Percentiles rank a stretch among this genome's conserved stretches.
Conservation (phyloP, 2,329 filamentous ascomycete genomes). For the Byssothecium circinans region DNA sequence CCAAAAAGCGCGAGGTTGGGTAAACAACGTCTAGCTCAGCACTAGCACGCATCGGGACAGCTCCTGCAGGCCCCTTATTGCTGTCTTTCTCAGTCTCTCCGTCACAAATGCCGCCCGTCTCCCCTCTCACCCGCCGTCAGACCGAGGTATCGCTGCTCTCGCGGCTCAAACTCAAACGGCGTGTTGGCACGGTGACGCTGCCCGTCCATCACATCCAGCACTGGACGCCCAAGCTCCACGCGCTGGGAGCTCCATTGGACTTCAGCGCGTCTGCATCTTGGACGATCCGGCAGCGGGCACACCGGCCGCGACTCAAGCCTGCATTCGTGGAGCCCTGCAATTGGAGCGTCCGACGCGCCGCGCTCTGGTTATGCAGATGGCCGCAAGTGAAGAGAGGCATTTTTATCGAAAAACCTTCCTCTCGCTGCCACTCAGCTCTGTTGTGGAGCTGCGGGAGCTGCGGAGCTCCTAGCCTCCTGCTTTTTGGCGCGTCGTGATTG, state of each 20-base stretch:
- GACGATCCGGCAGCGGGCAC: too few species aligned
- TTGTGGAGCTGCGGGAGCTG: slow-evolving; percentile 18
- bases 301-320: slow-evolving; percentile 3
- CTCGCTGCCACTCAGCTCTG: too few species aligned
- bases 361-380: slow-evolving; percentile 22
- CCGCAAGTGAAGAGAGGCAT: slow-evolving; percentile 18
- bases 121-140: not conserved
- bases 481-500: slow-evolving; percentile 24
- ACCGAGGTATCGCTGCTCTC: not conserved
- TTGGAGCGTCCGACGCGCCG: slow-evolving; percentile 23
- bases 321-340: slow-evolving; percentile 36
- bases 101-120: not conserved
- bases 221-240: not conserved
- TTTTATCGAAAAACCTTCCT: too few species aligned
- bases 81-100: not conserved
- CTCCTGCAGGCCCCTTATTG: not conserved
- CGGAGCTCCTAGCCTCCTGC: slow-evolving; percentile 29
- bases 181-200: not conserved
- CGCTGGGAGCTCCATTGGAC: not conserved
- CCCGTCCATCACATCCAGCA: not conserved
- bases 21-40: slow-evolving; percentile 5
- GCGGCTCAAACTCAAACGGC: not conserved
- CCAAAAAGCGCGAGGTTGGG: slow-evolving; percentile 15
- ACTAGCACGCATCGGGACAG: slow-evolving; percentile 3
- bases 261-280: too few species aligned